Conservation (phyloP, 2,329 filamentous ascomycete genomes). For the Alternaria novae-zelandiae region DNA sequence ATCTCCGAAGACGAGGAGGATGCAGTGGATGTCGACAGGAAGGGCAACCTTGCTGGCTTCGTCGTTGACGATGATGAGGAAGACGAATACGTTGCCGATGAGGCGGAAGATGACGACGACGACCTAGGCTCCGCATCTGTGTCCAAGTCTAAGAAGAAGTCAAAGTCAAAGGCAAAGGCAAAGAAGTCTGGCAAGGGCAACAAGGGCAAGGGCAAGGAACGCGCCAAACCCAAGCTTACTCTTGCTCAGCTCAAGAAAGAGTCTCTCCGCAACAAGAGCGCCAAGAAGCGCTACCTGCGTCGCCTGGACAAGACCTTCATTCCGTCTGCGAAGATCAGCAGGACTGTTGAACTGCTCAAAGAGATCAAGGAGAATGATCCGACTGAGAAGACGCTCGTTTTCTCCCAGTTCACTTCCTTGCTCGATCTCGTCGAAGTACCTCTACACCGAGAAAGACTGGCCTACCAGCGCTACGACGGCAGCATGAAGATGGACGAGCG, state of each 20-base stretch:
- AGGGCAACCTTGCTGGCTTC: constrained; percentile 57
- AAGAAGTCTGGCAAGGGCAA: constrained; percentile 31
- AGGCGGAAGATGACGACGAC: constrained; percentile 38
- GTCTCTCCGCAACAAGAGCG: constrained; percentile 66
- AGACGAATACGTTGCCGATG: constrained; percentile 49
- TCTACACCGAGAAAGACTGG: constrained; percentile 63
- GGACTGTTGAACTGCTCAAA: constrained; percentile 69
- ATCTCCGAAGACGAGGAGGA: constrained; percentile 46
- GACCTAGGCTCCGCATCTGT: not conserved
- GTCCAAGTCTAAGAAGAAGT: constrained; percentile 33
- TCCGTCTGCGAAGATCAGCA: constrained; percentile 76
- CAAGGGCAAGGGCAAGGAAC: constrained; percentile 56
- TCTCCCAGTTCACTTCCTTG: constrained; percentile 81
- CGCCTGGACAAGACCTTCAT: constrained; percentile 73
- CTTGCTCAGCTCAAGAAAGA: constrained; percentile 72
- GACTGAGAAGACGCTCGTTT: constrained; percentile 79
- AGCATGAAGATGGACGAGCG: constrained; percentile 72
- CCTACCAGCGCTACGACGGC: constrained; percentile 76
- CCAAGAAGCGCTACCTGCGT: constrained; percentile 72
- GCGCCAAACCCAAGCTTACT: constrained; percentile 51
- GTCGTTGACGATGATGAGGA: constrained; percentile 60
- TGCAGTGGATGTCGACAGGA: constrained; percentile 43
- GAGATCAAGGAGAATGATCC: constrained; percentile 56
- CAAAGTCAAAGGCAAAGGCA: constrained; percentile 33
- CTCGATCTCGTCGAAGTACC: constrained; percentile 80